A percentile compares a stretch with the other conserved stretches of the same genome.
Evolutionary conservation across 257 asterid genomes (phyloP).

Genomic region (Forsythia viridissima): DNA sequence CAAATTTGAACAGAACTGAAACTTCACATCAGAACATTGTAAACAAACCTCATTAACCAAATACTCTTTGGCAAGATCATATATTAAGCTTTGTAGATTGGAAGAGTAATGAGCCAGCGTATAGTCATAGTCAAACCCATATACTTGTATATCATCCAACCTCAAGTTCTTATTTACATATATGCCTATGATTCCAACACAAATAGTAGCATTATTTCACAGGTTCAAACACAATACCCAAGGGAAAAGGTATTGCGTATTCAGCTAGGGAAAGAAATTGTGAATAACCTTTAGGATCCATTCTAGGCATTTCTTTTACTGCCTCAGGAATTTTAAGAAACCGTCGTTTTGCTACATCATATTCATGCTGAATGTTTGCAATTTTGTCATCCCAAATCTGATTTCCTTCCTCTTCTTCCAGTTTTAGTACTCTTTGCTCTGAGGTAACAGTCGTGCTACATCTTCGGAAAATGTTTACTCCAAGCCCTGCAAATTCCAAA

Average conservation of each 20-base stretch:
- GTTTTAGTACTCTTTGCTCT: conserved; percentile 41
- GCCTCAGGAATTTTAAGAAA: conserved; percentile 73
- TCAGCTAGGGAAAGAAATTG: conserved; percentile 13
- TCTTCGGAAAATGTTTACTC: conserved; percentile 32
- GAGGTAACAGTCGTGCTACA: conserved; percentile 40
- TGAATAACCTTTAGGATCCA: conserved; percentile 77
- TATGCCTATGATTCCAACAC: conserved; percentile 60
- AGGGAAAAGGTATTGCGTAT: background rate
- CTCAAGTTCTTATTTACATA: conserved; percentile 87
- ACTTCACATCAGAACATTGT: conserved; percentile 16
- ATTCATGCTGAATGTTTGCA: conserved; percentile 57
- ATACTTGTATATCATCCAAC: conserved; percentile 82
- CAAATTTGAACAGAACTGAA: background rate
- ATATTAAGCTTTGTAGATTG: conserved; percentile 79
- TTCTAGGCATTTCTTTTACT: conserved; percentile 68
- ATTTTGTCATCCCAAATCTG: conserved; percentile 49
- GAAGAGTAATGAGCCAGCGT: conserved; percentile 96
- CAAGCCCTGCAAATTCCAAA: conserved; percentile 36
- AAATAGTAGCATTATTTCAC: conserved; percentile 30
- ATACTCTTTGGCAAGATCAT: conserved; percentile 84
- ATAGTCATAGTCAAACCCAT: conserved; percentile 95
- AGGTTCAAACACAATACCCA: conserved; percentile 3
- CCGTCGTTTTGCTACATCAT: conserved; percentile 61
- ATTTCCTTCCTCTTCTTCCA: conserved; percentile 45
- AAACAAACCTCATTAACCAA: conserved; percentile 89